Evolutionary conservation across 306 rosid species (phyloP).

Genomic region (Vicia faba): DNA sequence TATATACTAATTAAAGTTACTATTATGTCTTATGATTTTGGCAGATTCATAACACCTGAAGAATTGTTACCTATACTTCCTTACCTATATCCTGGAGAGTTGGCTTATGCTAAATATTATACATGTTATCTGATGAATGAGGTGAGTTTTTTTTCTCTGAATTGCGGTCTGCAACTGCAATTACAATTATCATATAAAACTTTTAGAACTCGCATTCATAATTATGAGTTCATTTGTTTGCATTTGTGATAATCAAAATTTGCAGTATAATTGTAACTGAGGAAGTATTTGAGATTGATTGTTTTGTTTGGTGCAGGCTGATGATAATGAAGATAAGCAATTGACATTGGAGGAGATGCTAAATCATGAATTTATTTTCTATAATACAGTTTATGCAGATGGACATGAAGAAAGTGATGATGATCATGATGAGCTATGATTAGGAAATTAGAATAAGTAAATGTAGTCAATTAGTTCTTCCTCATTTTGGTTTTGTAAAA

Average conservation of each 20-base stretch:
- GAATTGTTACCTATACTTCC: conserved; percentile 61
- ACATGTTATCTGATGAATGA: conserved; percentile 57
- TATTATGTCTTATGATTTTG: neutral
- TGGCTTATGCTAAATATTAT: conserved; percentile 62
- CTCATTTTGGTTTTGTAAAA: neutral
- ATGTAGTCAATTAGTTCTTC: conserved; percentile 16
- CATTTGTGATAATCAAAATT: too few relatives aligned
- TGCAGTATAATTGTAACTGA: too few relatives aligned
- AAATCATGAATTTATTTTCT: conserved; percentile 57
- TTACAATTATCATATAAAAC: neutral
- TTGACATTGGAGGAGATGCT: conserved; percentile 73
- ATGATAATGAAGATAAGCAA: conserved; percentile 58
- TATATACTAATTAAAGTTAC: conserved; percentile 9
- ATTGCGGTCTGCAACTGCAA: neutral
- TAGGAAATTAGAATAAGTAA: neutral
- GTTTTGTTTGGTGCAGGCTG: conserved; percentile 56
- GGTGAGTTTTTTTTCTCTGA: conserved; percentile 41
- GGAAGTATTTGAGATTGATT: neutral
- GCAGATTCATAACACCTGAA: conserved; percentile 59
- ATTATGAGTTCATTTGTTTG: neutral
- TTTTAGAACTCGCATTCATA: neutral
- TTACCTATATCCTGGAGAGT: conserved; percentile 75
- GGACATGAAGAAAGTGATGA: conserved; percentile 5
- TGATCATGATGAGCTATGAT: conserved; percentile 50
- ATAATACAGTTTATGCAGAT: conserved; percentile 45